Base-by-base conservation (phyloP, 1,284 basidiomycete species). In the Apiotrichum montevideense region DNA sequence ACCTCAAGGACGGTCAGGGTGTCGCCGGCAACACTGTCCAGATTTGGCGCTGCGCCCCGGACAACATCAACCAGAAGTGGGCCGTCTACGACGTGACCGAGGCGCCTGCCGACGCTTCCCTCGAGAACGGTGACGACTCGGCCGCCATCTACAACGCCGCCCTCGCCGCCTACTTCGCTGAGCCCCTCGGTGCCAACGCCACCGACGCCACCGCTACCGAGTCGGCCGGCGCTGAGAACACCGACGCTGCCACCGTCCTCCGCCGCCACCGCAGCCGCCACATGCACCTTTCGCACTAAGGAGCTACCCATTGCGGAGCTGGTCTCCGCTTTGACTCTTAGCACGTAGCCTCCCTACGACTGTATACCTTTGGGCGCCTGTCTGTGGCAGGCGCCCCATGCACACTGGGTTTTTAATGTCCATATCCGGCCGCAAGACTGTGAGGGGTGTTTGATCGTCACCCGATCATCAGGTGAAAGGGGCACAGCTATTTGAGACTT, bases 51-150 rank as follows among this genome's bases (percentile, higher is more conserved):
- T 73, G 73, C 59, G 58, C 55, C 59, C 32, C 44, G 37, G 51
- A 57, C 51, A 75, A 73, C 65, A 57, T 60, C 53, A 72, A 75
- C 63, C 73, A 75, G 60, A 54, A 64, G 46, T 75, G 71, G 71
- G 56, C 51, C 35, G 66, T 70, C 53, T 58, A 55, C 45, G 64
- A 68, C 54, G 64, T 69, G 14, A 66, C 70, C 46, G 69, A 71
- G 56, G 63, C 67, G 35, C 35, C 46, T 5, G 51, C 54, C 42
- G 45, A 32, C 48, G 59, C 46, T 33, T 48, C 45, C 47, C 8
- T 42, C 7, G 55, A 55, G 32, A 39, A 13, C n/a, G 33, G 47
- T 41, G 57, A 60, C 44, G 48, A 46, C 51, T 57, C 37, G 10
- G 50, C 45, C 15, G 55, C 39, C 37, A 39, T 49, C 29, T 55